A percentile compares a stretch with the other conserved stretches of the same genome.
Evolutionary conservation across 1,284 basidiomycete genomes (phyloP).

Genomic region (Athelia sp.): DNA sequence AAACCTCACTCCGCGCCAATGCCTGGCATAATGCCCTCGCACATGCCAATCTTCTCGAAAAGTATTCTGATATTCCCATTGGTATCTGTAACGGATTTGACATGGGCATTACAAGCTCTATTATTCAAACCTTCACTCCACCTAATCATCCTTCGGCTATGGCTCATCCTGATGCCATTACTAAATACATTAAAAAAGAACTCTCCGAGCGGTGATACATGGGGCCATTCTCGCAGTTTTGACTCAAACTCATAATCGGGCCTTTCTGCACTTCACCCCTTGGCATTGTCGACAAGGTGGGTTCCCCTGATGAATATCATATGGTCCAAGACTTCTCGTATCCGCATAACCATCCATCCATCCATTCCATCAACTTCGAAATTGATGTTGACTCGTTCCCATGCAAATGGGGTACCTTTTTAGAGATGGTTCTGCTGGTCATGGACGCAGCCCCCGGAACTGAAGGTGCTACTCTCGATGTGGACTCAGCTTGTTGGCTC

Average conservation of each 20-base stretch:
- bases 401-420: slow-evolving; percentile 26
- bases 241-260: neutral
- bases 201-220: neutral
- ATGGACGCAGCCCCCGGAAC: slow-evolving; percentile 12
- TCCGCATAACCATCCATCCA: slow-evolving; percentile 2
- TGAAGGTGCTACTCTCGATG: slow-evolving; percentile 21
- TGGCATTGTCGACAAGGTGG: slow-evolving; percentile 15
- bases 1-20: slow-evolving; percentile 9
- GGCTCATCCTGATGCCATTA: neutral
- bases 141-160: neutral
- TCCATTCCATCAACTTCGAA: slow-evolving; percentile 18
- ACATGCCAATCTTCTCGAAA: neutral
- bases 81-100: slow-evolving; percentile 7
- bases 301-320: slow-evolving; percentile 15
- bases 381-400: slow-evolving; percentile 19
- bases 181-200: neutral
- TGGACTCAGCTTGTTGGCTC: slow-evolving; percentile 24
- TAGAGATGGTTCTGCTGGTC: slow-evolving; percentile 4
- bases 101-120: slow-evolving; percentile 1
- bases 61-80: slow-evolving; percentile 8
- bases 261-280: neutral
- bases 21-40: slow-evolving; percentile 2
- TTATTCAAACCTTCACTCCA: neutral
- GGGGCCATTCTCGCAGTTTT: neutral
- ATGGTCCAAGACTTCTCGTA: slow-evolving; percentile 18